Conservation (phyloP, 108 stramenopile species). For the Nitzschia palea region DNA sequence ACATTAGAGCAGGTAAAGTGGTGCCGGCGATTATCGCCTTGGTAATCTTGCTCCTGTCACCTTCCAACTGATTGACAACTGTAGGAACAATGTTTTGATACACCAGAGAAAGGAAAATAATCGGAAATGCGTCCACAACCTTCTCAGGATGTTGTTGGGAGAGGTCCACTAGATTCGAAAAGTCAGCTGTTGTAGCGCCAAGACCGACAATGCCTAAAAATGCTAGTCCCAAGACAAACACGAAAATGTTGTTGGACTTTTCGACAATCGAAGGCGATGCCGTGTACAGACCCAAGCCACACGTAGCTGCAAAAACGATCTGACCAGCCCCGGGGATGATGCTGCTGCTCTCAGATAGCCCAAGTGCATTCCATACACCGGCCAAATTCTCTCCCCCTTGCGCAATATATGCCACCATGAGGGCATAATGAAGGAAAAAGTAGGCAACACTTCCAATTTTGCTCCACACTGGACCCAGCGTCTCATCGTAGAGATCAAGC, state of each 20-base stretch:
- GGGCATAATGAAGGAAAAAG: constrained; percentile 79
- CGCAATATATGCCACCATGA: constrained; percentile 85
- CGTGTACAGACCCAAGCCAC: constrained; percentile 33
- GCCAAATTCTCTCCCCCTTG: constrained; percentile 73
- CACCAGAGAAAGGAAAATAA: constrained; percentile 77
- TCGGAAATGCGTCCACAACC: constrained; percentile 71
- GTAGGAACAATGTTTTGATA: constrained; percentile 90
- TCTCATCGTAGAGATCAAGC: constrained; percentile 56
- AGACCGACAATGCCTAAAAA: constrained; percentile 59
- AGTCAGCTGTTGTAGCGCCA: constrained; percentile 60
- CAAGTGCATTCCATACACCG: constrained; percentile 30
- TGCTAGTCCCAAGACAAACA: constrained; percentile 48
- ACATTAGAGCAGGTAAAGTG: constrained; percentile 75
- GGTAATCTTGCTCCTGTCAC: constrained; percentile 75
- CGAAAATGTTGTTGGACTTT: constrained; percentile 61
- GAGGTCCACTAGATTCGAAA: constrained; percentile 38
- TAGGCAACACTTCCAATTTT: constrained; percentile 70
- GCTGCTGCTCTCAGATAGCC: constrained; percentile 5
- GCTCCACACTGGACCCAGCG: constrained; percentile 41
- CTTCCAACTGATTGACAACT: constrained; percentile 77
- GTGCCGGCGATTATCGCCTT: constrained; percentile 74
- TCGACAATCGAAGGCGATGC: constrained; percentile 37
- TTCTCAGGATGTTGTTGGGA: constrained; percentile 69
- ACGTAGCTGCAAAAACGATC: constrained; percentile 48
- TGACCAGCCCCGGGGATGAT: constrained; percentile 31